Percentiles rank a stretch among this genome's conserved stretches.
These are phyloP conservation scores for Syzygium syzygioides DNA, from an alignment of 441 rosid species.

Conservation along the genomic window DNA sequence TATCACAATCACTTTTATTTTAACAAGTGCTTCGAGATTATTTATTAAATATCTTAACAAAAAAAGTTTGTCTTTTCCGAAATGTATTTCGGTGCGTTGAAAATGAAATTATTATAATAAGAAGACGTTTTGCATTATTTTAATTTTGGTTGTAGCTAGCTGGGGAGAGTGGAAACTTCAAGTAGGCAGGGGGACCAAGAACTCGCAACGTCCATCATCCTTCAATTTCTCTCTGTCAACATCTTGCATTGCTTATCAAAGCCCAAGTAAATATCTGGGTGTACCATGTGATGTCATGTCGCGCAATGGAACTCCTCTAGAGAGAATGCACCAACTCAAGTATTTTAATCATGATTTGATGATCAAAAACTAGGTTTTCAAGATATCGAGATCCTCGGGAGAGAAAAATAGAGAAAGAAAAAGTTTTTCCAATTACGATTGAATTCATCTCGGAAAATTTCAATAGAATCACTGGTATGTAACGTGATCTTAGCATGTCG, in stretches of 20 bases:
- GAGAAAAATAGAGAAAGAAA: not conserved
- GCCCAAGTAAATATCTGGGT: not conserved
- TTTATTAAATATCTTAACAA: not conserved
- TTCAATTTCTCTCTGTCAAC: not conserved
- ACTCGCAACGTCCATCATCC: not conserved
- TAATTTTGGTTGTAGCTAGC: not conserved
- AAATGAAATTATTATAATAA: not conserved
- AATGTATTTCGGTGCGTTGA: not conserved
- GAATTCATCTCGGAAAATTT: not conserved
- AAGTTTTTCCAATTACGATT: rapidly evolving
- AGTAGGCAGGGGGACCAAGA: not conserved
- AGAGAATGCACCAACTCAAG: not conserved
- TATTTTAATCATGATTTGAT: rapidly evolving
- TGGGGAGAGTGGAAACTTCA: not conserved
- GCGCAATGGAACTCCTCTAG: not conserved
- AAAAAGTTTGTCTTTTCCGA: not conserved
- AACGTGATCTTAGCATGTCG: rapidly evolving
- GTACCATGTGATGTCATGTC: not conserved
- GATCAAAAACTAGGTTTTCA: not conserved
- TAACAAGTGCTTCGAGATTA: too few relatives aligned
- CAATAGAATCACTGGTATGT: not conserved
- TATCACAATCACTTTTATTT: not conserved
- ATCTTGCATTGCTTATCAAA: not conserved
- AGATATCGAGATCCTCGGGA: not conserved
- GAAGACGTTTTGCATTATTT: not conserved